Percentiles rank a stretch among this genome's conserved stretches.
Evolutionary conservation across 495 filamentous ascomycete species (phyloP).

Genomic region (Penicillium argentinense): DNA sequence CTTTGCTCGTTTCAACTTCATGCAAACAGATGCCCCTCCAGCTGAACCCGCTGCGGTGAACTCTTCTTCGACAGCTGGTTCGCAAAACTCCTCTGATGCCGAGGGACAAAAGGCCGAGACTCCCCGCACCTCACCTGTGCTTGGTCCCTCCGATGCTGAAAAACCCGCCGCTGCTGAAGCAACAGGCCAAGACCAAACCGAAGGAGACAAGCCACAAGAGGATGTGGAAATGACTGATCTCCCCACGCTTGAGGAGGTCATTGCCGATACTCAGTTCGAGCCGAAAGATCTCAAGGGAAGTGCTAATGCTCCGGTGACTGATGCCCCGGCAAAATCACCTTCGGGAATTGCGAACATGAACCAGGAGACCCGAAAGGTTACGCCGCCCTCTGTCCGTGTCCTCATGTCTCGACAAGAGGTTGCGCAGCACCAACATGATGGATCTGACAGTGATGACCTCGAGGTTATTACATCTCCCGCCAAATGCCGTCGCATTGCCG

Average conservation of each 20-base stretch:
- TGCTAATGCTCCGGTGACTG: background rate
- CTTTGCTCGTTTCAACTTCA: constrained; percentile 81
- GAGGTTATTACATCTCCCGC: constrained; percentile 55
- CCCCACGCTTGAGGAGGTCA: constrained; percentile 20
- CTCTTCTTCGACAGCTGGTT: constrained; percentile 43
- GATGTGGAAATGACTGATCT: constrained; percentile 8
- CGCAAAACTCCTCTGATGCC: constrained; percentile 48
- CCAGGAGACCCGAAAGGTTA: constrained; percentile 16
- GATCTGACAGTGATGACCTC: constrained; percentile 70
- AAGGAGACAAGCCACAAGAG: constrained; percentile 1
- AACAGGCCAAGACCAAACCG: constrained; percentile 10
- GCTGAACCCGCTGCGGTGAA: constrained; percentile 26
- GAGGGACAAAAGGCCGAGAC: constrained; percentile 45
- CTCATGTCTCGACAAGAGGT: constrained; percentile 38
- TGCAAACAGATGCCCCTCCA: constrained; percentile 31
- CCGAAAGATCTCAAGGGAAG: background rate
- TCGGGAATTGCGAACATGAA: background rate
- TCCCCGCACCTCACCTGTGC: constrained; percentile 50
- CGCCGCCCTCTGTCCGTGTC: constrained; percentile 37
- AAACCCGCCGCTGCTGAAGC: constrained; percentile 22
- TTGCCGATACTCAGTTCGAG: constrained; percentile 7
- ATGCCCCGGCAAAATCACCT: background rate
- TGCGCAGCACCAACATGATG: constrained; percentile 42
- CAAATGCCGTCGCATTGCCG: constrained; percentile 46
- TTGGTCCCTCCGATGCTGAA: constrained; percentile 20